Evolutionary conservation across 192 early-diverging fungal genomes (phyloP).

Genomic region (Gaertneriomyces sp.): DNA sequence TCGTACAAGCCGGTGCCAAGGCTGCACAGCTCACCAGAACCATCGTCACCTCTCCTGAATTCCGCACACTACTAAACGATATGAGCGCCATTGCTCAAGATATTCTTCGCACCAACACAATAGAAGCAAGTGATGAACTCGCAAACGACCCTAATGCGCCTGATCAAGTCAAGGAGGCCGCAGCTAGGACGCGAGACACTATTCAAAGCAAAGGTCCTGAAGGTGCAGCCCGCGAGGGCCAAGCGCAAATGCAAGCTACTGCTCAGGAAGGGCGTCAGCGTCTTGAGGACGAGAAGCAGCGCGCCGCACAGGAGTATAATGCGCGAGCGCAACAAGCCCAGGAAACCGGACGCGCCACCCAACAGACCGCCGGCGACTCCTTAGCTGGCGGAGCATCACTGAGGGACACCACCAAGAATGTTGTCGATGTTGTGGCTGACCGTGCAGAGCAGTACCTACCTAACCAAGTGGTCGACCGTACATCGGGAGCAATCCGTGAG

Average conservation of each 20-base stretch:
- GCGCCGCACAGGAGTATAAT: conserved; percentile 2
- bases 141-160: conserved; percentile 29
- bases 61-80: conserved; percentile 45
- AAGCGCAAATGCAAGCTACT: conserved; percentile 18
- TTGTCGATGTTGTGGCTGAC: conserved; percentile 28
- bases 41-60: conserved; percentile 45
- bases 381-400: conserved; percentile 20
- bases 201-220: conserved; percentile 18
- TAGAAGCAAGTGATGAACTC: conserved; percentile 19
- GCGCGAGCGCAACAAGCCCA: conserved; percentile 13
- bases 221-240: background rate
- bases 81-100: conserved; percentile 35
- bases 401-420: conserved; percentile 28
- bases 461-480: conserved; percentile 24
- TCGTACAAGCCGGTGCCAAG: conserved; percentile 32
- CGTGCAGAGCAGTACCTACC: conserved; percentile 24
- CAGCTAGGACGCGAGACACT: conserved; percentile 25
- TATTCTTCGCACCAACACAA: conserved; percentile 15
- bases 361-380: conserved; percentile 26
- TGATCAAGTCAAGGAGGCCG: conserved; percentile 18
- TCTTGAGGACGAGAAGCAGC: conserved; percentile 15
- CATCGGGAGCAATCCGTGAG: conserved; percentile 25
- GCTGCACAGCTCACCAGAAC: conserved; percentile 41
- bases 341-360: conserved; percentile 13
- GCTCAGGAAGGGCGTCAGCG: conserved; percentile 16